Evolutionary conservation across 2,329 filamentous ascomycete genomes (phyloP).

Genomic region (Ophiocordyceps australis): DNA sequence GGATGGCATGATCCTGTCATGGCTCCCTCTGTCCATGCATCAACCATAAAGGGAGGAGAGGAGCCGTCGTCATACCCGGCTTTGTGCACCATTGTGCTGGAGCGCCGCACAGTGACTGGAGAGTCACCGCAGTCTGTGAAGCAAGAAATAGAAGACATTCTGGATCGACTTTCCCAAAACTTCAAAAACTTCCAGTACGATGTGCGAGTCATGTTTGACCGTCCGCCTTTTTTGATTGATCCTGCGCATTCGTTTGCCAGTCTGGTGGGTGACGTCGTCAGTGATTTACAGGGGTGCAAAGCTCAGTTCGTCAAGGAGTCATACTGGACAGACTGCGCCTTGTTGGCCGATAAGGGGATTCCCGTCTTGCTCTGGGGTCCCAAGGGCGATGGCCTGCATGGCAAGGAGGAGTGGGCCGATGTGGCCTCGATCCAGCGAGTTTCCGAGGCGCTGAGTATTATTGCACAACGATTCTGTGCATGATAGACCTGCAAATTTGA

Average conservation of each 20-base stretch:
- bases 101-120: constrained; percentile 26
- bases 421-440: constrained; percentile 20
- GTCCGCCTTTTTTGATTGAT: constrained; percentile 21
- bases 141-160: constrained; percentile 16
- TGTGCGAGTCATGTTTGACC: constrained; percentile 19
- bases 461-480: constrained; percentile 12
- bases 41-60: constrained; percentile 28
- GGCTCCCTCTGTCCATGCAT: constrained; percentile 25
- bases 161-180: constrained; percentile 12
- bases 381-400: constrained; percentile 27
- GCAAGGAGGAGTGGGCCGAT: constrained; percentile 29
- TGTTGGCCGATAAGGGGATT: constrained; percentile 24
- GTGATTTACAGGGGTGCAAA: constrained; percentile 8
- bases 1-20: constrained; percentile 11
- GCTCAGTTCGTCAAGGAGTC: constrained; percentile 11
- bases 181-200: constrained; percentile 20
- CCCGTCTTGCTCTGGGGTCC: constrained; percentile 27
- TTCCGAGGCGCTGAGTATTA: constrained; percentile 7
- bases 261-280: constrained; percentile 11
- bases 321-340: constrained; percentile 32
- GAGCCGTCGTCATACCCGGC: constrained; percentile 32
- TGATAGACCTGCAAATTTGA: no score
- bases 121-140: constrained; percentile 19
- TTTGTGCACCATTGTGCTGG: constrained; percentile 25
- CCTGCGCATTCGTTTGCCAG: constrained; percentile 20